A percentile compares a stretch with the other conserved stretches of the same genome.
These are phyloP conservation scores for Trichothecium sympodiale DNA, from an alignment of 2,329 filamentous ascomycete species.

Conservation along the genomic window DNA sequence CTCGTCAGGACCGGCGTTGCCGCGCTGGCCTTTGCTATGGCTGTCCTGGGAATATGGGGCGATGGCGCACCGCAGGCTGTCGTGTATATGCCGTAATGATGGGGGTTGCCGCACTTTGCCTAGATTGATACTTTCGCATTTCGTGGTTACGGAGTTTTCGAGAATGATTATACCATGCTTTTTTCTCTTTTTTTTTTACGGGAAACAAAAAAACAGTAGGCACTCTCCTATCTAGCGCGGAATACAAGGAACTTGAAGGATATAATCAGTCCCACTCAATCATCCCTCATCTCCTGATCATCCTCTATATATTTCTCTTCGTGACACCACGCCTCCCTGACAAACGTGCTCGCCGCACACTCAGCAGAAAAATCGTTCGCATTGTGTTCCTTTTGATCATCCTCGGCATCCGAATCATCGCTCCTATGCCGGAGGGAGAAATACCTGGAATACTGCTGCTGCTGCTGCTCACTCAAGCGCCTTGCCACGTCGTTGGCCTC, in stretches of 20 bases:
- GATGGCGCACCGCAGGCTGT: constrained; percentile 35
- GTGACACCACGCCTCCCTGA: constrained; percentile 15
- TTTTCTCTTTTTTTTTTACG: no score
- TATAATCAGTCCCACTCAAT: no score
- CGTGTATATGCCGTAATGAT: constrained; percentile 19
- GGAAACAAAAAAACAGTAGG: constrained; percentile 1
- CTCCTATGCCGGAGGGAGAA: constrained; percentile 19
- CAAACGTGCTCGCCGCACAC: no score
- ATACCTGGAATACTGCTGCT: constrained; percentile 20
- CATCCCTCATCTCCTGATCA: background rate
- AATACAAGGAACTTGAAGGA: background rate
- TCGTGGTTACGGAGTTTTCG: background rate
- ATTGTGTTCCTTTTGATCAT: constrained; percentile 12
- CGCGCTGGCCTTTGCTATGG: constrained; percentile 47
- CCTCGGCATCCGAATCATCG: constrained; percentile 14
- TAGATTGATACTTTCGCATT: background rate
- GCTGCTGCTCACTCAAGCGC: constrained; percentile 39
- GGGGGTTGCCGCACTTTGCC: background rate
- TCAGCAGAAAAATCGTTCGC: constrained; percentile 21
- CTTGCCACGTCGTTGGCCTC: constrained; percentile 49
- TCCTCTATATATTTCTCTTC: constrained; percentile 6
- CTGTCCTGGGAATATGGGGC: constrained; percentile 56
- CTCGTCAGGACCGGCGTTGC: constrained; percentile 41
- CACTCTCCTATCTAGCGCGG: no score
- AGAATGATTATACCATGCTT: no score